These are phyloP conservation scores for Rhododendron griersonianum DNA, from an alignment of 148 eudicot species.

Conservation along the genomic window DNA sequence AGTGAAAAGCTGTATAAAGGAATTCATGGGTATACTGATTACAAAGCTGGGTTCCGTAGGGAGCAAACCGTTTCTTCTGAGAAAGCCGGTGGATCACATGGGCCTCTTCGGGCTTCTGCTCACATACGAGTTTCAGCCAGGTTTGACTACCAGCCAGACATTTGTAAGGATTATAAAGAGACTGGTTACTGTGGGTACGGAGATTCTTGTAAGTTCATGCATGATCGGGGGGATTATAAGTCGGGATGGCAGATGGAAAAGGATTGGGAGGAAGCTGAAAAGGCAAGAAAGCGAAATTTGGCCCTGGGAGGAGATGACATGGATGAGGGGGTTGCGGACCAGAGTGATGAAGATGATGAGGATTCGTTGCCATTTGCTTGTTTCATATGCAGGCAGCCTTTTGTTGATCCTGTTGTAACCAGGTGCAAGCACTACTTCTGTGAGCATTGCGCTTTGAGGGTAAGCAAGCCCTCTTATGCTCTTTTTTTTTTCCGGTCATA, in stretches of 20 bases:
- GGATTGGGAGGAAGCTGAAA: constrained; percentile 94
- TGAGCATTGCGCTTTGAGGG: constrained; percentile 90
- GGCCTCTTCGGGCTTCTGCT: constrained; percentile 94
- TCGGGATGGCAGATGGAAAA: constrained; percentile 92
- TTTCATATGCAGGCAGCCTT: constrained; percentile 74
- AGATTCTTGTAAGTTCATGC: constrained; percentile 96
- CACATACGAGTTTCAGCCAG: constrained; percentile 89
- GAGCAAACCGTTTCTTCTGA: constrained; percentile 83
- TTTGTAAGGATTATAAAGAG: constrained; percentile 92
- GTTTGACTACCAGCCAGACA: constrained; percentile 95
- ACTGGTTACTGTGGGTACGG: constrained; percentile 99
- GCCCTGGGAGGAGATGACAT: constrained; percentile 58
- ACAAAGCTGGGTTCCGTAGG: constrained; percentile 91
- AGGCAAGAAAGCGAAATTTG: constrained; percentile 64
- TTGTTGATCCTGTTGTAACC: constrained; percentile 87
- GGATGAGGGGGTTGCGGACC: constrained; percentile 33
- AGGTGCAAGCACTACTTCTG: constrained; percentile 92
- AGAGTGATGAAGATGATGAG: constrained; percentile 62
- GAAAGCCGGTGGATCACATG: constrained; percentile 94
- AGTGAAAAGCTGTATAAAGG: constrained; percentile 81
- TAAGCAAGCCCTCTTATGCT: constrained; percentile 7
- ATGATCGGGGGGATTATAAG: constrained; percentile 94
- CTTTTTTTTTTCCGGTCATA: background rate
- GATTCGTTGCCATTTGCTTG: constrained; percentile 80
- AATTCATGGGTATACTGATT: constrained; percentile 75